These are phyloP conservation scores for Arachis hypogaea DNA, from an alignment of 306 rosid species.

Conservation along the genomic window DNA sequence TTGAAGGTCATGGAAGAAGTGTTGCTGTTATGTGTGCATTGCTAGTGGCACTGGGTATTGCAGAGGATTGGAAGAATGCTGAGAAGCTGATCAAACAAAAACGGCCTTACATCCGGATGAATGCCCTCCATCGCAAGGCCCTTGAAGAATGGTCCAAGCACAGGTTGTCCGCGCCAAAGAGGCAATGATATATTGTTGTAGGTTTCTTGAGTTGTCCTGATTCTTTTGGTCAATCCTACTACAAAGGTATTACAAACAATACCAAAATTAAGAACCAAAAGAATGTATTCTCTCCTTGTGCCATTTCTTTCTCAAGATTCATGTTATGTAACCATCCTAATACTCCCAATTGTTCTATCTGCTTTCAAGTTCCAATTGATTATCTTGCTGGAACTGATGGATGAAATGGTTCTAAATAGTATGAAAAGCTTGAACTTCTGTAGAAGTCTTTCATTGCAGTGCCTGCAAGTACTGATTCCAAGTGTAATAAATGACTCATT, in stretches of 20 bases:
- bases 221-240: slow-evolving; percentile 31
- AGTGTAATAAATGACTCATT: not conserved
- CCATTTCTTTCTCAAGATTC: slow-evolving; percentile 7
- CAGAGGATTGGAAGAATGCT: slow-evolving; percentile 89
- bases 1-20: slow-evolving; percentile 92
- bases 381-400: slow-evolving; percentile 14
- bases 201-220: slow-evolving; percentile 28
- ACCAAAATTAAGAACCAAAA: slow-evolving; percentile 25
- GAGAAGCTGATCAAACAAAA: slow-evolving; percentile 74
- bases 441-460: not conserved
- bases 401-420: slow-evolving; percentile 23
- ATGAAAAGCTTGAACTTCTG: slow-evolving; percentile 16
- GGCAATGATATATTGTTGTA: slow-evolving; percentile 35
- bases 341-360: slow-evolving; percentile 19
- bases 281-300: slow-evolving; percentile 14
- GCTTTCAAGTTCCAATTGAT: slow-evolving; percentile 5
- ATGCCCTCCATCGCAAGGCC: slow-evolving; percentile 71
- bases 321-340: slow-evolving; percentile 9
- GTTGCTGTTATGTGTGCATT: slow-evolving; percentile 92
- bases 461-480: slow-evolving; percentile 22
- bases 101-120: slow-evolving; percentile 78
- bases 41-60: slow-evolving; percentile 76
- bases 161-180: slow-evolving; percentile 58
- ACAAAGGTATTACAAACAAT: slow-evolving; percentile 18
- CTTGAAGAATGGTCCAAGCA: slow-evolving; percentile 89